phyloP scores from a whole-genome alignment of 805 yeast genomes.

The Lipomyces orientalis region DNA sequence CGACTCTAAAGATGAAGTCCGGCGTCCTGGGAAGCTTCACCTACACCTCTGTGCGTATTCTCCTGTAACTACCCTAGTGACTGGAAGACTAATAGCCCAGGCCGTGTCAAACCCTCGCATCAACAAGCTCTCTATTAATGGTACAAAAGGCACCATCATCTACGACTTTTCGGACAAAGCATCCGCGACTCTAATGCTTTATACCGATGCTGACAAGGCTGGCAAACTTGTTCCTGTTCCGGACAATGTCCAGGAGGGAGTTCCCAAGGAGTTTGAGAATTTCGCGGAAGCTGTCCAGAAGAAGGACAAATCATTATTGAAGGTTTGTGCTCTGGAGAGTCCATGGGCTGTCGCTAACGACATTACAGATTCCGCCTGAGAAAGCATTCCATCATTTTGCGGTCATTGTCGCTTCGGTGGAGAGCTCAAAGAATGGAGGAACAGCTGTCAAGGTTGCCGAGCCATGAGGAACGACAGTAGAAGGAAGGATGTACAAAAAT shows the following conservation, averaged over 20 bases:
- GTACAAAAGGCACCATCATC: constrained; percentile 75
- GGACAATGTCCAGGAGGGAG: constrained; percentile 59
- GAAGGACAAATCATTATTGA: constrained; percentile 64
- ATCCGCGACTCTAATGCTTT: constrained; percentile 48
- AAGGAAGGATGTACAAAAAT: not conserved
- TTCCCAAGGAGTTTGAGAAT: constrained; percentile 59
- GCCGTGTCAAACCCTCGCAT: constrained; percentile 31
- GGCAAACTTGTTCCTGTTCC: constrained; percentile 32
- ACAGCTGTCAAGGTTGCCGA: constrained; percentile 43
- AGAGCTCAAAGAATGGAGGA: constrained; percentile 59
- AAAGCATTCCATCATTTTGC: constrained; percentile 92
- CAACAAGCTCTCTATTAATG: constrained; percentile 71
- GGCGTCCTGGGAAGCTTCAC: constrained; percentile 83
- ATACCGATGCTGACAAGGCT: constrained; percentile 34
- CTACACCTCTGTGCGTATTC: constrained; percentile 74
- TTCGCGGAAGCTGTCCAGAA: constrained; percentile 64
- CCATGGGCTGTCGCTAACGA: not conserved
- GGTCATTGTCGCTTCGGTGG: constrained; percentile 81
- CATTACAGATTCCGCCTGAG: constrained; percentile 57
- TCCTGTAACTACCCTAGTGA: not conserved
- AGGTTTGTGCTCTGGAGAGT: constrained; percentile 36
- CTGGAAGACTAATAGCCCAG: not conserved
- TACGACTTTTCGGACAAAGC: constrained; percentile 66
- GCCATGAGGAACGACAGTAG: not conserved
- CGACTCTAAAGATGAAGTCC: constrained; percentile 64